Percentiles rank a stretch among this genome's conserved stretches.
These are phyloP conservation scores for Metrosideros polymorpha DNA, from an alignment of 441 rosid genomes.

Conservation along the genomic window DNA sequence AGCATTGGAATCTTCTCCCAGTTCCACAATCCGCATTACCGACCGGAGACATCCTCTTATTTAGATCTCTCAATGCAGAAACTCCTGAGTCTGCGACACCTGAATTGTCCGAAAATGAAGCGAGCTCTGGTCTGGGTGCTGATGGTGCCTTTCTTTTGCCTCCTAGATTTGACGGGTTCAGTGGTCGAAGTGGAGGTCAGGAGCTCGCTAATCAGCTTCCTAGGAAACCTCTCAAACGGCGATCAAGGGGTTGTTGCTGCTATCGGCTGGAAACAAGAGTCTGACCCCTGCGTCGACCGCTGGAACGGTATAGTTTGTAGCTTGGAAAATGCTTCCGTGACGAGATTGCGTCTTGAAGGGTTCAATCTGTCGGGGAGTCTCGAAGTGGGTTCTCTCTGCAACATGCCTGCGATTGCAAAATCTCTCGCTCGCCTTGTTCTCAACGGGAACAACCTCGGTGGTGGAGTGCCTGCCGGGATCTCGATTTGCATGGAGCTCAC, in stretches of 20 bases:
- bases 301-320: conserved; percentile 28
- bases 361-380: conserved; percentile 30
- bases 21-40: background rate
- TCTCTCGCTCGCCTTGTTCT: conserved; percentile 24
- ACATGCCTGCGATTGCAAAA: conserved; percentile 12
- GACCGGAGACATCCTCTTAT: background rate
- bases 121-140: conserved; percentile 7
- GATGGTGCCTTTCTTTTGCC: conserved; percentile 15
- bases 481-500: conserved; percentile 30
- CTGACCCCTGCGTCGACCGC: conserved; percentile 32
- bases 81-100: background rate
- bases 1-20: conserved; percentile 30
- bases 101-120: conserved; percentile 16
- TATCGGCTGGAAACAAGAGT: conserved; percentile 21
- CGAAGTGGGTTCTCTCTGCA: conserved; percentile 32
- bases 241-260: conserved; percentile 5
- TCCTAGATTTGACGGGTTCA: conserved; percentile 7
- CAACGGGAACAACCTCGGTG: conserved; percentile 20
- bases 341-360: conserved; percentile 11
- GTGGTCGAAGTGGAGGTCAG: conserved; percentile 17
- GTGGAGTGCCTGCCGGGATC: conserved; percentile 25
- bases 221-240: conserved; percentile 20
- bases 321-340: conserved; percentile 10
- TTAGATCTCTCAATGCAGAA: background rate
- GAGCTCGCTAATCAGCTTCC: conserved; percentile 24